Base-by-base conservation (phyloP, 345 rosid genomes). In the Rhodomyrtus tomentosa region DNA sequence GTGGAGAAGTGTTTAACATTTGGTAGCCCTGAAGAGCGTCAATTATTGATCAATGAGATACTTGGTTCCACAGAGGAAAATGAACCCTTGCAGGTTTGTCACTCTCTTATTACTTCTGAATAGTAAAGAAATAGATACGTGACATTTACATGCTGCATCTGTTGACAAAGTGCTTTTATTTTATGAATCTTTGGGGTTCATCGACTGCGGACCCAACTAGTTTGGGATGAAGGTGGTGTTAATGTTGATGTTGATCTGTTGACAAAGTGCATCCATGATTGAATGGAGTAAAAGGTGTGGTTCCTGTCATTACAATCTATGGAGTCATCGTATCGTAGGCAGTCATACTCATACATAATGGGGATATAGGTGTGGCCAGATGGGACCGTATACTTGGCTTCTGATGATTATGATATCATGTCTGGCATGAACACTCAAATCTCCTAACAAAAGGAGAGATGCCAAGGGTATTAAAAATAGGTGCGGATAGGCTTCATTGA, bases 11-110 rank as follows among this genome's bases (percentile, higher is more conserved):
- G 98, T 90, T 88, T 97, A 86, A 92, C 95, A 51, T 95, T 94
- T 89, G 98, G 99, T 40, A 92, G 95, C 73, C 94, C 94, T 12
- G 93, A 92, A 81, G 98, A 97, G 88, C 96, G 96, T 24, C 94
- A 94, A 90, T 87, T 95, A 85, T 87, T 97, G 89, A 93, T 97
- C 87, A 92, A 88, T 55, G 98, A 97, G 89, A 97, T 95, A 94
- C 96, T 97, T 85, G 98, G 99, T 86, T 89, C 92, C 53, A 94
- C 98, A 22, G 98, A 94, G 87, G 99, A 94, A 89, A 97, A 95
- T 92, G 99, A 95, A 87, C 98, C 98, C 56, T 92, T 97, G 90
- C 98, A 97, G 99, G 98, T 95, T 68, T 36, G 79, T 68, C 45
- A 68, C 45, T 8, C 10, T 24, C 45, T 8, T 45, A 32, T 68